These are phyloP conservation scores for Ceratocystis albifundus DNA, from an alignment of 2,329 filamentous ascomycete genomes.

Conservation along the genomic window DNA sequence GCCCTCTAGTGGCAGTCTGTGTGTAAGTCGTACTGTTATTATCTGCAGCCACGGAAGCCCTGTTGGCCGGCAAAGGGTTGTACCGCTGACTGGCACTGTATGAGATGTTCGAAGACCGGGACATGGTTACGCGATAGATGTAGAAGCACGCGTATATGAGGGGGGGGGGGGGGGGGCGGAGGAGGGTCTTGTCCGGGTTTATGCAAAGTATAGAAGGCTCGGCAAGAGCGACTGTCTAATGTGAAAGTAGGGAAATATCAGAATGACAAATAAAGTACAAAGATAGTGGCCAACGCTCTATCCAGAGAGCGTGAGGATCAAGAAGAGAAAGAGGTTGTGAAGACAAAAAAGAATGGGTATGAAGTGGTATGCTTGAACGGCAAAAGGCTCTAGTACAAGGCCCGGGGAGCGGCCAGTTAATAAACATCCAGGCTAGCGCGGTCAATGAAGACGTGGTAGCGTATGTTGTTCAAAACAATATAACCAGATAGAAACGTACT, in stretches of 20 bases:
- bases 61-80: neutral
- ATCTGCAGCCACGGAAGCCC: neutral
- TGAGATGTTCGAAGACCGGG: neutral
- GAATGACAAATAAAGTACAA: too few relatives aligned
- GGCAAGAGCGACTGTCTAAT: too few relatives aligned
- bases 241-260: too few relatives aligned
- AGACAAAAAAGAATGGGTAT: neutral
- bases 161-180: too few relatives aligned
- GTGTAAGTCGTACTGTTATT: conserved; percentile 17
- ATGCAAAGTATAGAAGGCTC: too few relatives aligned
- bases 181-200: too few relatives aligned
- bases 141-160: neutral
- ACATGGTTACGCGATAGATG: conserved; percentile 18
- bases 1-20: conserved; percentile 16
- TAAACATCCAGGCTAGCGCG: neutral
- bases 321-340: neutral
- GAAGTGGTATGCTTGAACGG: neutral
- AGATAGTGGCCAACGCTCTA: too few relatives aligned
- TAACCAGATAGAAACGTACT: neutral
- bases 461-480: neutral
- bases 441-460: neutral
- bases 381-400: neutral
- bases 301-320: too few relatives aligned
- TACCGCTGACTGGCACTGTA: conserved; percentile 12
- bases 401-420: conserved; percentile 1